These are phyloP conservation scores for Suillus weaverae DNA, from an alignment of 768 basidiomycete genomes.

Conservation along the genomic window DNA sequence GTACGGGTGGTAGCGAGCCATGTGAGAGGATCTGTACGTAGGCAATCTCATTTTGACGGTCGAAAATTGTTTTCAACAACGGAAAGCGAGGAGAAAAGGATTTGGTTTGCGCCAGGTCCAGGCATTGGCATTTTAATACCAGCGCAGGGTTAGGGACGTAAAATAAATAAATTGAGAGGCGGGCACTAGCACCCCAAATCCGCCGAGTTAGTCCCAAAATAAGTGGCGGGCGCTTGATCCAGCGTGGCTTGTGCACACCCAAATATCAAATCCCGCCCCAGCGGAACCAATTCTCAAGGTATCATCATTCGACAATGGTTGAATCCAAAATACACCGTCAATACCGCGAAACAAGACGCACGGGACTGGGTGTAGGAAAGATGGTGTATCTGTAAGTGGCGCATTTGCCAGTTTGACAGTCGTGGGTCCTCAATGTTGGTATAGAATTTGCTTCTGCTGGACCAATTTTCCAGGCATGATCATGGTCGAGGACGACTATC, in stretches of 20 bases:
- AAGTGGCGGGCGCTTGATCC: background rate
- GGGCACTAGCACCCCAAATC: background rate
- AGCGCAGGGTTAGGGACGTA: background rate
- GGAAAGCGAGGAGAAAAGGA: background rate
- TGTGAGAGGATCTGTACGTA: slow-evolving; percentile 11
- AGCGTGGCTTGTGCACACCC: background rate
- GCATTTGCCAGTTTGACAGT: background rate
- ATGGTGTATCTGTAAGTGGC: background rate
- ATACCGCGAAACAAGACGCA: background rate
- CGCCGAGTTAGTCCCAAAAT: background rate
- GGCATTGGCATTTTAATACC: slow-evolving; percentile 3
- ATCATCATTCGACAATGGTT: background rate
- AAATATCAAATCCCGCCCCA: background rate
- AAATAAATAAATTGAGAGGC: background rate
- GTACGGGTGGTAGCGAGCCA: slow-evolving; percentile 13
- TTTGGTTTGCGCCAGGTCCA: background rate
- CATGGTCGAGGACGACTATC: background rate
- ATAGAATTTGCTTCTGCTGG: background rate
- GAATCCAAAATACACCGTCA: background rate
- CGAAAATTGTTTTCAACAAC: too few relatives aligned
- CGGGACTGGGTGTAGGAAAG: background rate
- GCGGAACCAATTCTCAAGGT: background rate
- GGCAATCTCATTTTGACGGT: slow-evolving; percentile 7
- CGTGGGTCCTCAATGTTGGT: background rate
- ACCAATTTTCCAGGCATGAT: background rate